Base-by-base conservation (phyloP, 2,329 filamentous ascomycete genomes). In the Coleophoma crateriformis region DNA sequence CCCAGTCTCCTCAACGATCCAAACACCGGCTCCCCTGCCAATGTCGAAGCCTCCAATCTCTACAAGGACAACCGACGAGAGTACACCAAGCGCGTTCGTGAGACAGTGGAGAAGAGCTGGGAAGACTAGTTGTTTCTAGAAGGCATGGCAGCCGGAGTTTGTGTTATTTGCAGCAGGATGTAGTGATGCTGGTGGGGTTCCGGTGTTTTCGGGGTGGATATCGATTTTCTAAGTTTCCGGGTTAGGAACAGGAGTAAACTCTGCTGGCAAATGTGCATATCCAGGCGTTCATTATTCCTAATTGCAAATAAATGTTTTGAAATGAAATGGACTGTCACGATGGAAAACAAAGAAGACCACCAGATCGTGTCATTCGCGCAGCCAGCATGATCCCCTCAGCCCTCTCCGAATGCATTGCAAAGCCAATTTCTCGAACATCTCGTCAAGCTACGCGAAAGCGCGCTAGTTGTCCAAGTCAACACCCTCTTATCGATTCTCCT, bases 71-170 rank as follows among this genome's bases (percentile, higher is more conserved):
- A 97, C 69, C 82, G 91, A 55, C 90, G 91, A 68, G 94, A 99
- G 66, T 99, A 99, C 66, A 88, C 86, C 22, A 99, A 99, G 75
- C 79, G 91, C 15, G 94, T 99, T 40, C 79, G 90, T 44, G 94
- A 97, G 74, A 96, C 92, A 0, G 94, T 99, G 14, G 94, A 99
- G 77, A 97, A 96, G 81, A 97, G 92, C 74, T 99, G 94, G 94
- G 94, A 97, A 56, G 92, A 96, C 64, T 95, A 67, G 64, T 38
- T 11, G 17, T 13, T 19, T 43, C 22, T 35, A 33, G 32, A 33
- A 40, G n/a, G 7, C 35, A 14, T 22, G 20, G 41, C 39, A 33
- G n/a, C 15, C 46, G 22, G 15, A 49, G 32, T 14, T 53, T 6
- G 14, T 22, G 19, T 13, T 34, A 20, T 45, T 38, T 52, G 45